These are phyloP conservation scores for Rhododendron simsii DNA, from an alignment of 148 eudicot genomes.

Conservation along the genomic window DNA sequence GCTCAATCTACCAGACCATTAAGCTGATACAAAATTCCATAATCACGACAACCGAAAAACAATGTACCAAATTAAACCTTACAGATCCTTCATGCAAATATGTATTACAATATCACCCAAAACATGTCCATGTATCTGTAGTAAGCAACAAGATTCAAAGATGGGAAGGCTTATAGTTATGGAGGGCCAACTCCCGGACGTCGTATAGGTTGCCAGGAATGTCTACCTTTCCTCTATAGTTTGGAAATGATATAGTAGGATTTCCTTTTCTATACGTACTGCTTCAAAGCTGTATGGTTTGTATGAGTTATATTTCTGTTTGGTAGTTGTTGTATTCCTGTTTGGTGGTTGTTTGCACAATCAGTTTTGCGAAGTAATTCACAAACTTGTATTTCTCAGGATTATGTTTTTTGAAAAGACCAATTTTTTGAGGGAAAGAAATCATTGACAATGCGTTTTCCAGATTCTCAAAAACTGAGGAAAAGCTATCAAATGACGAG, in stretches of 20 bases:
- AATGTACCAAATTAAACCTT: neutral
- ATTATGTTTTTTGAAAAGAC: neutral
- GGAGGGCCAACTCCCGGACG: neutral
- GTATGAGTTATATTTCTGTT: neutral
- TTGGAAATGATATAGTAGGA: neutral
- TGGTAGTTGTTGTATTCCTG: neutral
- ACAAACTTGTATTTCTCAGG: neutral
- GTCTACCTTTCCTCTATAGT: neutral
- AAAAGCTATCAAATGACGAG: neutral
- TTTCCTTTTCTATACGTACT: neutral
- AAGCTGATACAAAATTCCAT: neutral
- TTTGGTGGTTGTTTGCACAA: neutral
- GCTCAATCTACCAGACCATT: neutral
- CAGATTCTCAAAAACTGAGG: neutral
- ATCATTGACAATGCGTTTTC: neutral
- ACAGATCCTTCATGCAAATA: neutral
- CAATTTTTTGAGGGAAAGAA: neutral
- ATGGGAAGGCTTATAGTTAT: neutral
- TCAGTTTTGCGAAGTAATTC: neutral
- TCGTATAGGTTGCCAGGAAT: neutral
- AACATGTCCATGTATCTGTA: neutral
- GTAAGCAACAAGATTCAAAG: neutral
- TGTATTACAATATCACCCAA: neutral
- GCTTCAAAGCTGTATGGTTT: neutral
- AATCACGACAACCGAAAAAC: neutral